Conservation (phyloP, 129 eudicot species). For the Calendula officinalis region DNA sequence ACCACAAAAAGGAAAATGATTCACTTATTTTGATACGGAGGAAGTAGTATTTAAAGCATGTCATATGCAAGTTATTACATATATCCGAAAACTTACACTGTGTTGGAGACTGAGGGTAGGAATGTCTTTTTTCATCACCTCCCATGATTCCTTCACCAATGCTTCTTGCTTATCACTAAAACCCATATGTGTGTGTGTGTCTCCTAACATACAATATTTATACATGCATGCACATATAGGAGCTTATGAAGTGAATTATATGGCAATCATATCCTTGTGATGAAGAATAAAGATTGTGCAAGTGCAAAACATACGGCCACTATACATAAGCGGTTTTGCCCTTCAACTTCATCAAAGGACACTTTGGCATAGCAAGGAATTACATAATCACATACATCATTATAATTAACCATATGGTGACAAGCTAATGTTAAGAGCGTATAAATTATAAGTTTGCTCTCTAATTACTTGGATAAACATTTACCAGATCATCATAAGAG, state of each 20-base stretch:
- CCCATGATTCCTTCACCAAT: constrained; percentile 81
- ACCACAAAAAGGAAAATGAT: too few relatives aligned
- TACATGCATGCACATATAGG: neutral
- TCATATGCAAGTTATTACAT: too few relatives aligned
- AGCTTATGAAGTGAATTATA: neutral
- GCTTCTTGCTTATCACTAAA: constrained; percentile 66
- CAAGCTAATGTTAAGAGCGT: too few relatives aligned
- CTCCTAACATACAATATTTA: neutral
- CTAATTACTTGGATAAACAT: too few relatives aligned
- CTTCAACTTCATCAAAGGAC: neutral
- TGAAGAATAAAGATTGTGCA: neutral
- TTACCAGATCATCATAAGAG: too few relatives aligned
- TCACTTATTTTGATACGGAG: too few relatives aligned
- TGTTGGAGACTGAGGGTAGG: constrained; percentile 47
- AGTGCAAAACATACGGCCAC: neutral
- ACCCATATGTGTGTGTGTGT: constrained; percentile 24
- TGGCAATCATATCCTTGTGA: neutral
- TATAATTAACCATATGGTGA: too few relatives aligned
- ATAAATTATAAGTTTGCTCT: too few relatives aligned
- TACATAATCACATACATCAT: neutral
- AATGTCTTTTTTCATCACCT: constrained; percentile 51
- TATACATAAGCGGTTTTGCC: constrained; percentile 7
- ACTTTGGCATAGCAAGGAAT: neutral
- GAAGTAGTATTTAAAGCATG: too few relatives aligned
- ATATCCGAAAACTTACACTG: constrained; percentile 39